Evolutionary conservation across 768 basidiomycete species (phyloP).

Genomic region (Tricholoma flavovirens): DNA sequence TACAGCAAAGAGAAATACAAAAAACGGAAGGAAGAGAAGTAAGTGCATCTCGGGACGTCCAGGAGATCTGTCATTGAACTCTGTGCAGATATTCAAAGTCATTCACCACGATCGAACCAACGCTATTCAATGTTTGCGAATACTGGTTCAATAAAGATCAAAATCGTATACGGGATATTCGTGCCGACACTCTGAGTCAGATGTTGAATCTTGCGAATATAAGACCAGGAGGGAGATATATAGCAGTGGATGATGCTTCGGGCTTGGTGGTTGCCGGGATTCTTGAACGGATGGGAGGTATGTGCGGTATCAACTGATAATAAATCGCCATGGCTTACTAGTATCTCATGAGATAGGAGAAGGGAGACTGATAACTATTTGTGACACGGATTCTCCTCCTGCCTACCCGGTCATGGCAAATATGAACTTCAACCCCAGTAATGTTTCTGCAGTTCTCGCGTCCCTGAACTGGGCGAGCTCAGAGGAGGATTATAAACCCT

Average conservation of each 20-base stretch:
- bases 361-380: conserved; percentile 79
- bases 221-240: conserved; percentile 78
- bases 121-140: conserved; percentile 79
- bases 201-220: conserved; percentile 80
- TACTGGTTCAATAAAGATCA: conserved; percentile 89
- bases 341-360: conserved; percentile 43
- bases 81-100: conserved; percentile 71
- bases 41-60: conserved; percentile 17
- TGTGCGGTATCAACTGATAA: conserved; percentile 6
- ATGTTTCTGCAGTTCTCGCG: conserved; percentile 46
- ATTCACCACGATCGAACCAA: conserved; percentile 85
- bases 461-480: conserved; percentile 90
- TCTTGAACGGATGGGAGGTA: conserved; percentile 83
- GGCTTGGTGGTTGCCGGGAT: conserved; percentile 83
- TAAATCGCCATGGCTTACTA: not conserved
- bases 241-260: conserved; percentile 89
- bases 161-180: conserved; percentile 72
- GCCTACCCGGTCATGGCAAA: conserved; percentile 76
- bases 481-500: conserved; percentile 66
- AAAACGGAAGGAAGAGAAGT: conserved; percentile 97
- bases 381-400: conserved; percentile 88
- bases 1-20: conserved; percentile 99
- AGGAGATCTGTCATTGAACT: not conserved
- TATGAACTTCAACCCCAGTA: conserved; percentile 77
- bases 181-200: conserved; percentile 85